A percentile compares a stretch with the other conserved stretches of the same genome.
Evolutionary conservation across 805 yeast species (phyloP).

Genomic region (Candida awuae): DNA sequence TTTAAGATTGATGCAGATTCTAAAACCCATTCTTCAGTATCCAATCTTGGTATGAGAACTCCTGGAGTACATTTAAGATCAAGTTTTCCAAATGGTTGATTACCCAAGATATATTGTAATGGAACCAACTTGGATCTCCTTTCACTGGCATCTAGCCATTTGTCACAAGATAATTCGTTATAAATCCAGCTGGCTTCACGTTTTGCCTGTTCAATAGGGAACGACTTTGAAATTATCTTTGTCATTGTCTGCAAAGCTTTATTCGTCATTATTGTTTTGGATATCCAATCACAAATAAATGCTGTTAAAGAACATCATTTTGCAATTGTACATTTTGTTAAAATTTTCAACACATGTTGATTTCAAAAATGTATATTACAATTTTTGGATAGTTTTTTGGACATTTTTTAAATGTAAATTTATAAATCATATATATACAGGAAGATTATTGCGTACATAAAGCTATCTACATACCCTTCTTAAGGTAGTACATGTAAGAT

Average conservation of each 20-base stretch:
- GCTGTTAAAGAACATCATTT: no score
- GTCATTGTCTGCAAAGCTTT: not conserved
- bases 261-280: not conserved
- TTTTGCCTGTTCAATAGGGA: slow-evolving; percentile 33
- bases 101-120: slow-evolving; percentile 73
- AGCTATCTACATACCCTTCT: slow-evolving; percentile 43
- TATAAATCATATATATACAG: slow-evolving; percentile 2
- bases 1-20: slow-evolving; percentile 29
- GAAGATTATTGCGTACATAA: slow-evolving; percentile 2
- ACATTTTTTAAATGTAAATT: no score
- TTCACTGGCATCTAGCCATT: slow-evolving; percentile 46
- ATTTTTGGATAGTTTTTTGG: no score
- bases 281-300: no score
- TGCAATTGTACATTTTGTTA: not conserved
- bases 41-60: slow-evolving; percentile 89
- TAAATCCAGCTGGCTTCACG: slow-evolving; percentile 59
- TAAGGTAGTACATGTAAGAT: slow-evolving; percentile 88
- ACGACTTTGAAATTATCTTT: slow-evolving; percentile 3
- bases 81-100: slow-evolving; percentile 78
- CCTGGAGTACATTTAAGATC: slow-evolving; percentile 50
- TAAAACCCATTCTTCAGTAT: slow-evolving; percentile 85
- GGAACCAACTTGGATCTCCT: slow-evolving; percentile 54
- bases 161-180: slow-evolving; percentile 40
- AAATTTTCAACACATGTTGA: not conserved
- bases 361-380: no score